Percentiles rank a stretch among this genome's conserved stretches.
Evolutionary conservation across 1,284 basidiomycete species (phyloP).

Genomic region (Trichosporon sp.): DNA sequence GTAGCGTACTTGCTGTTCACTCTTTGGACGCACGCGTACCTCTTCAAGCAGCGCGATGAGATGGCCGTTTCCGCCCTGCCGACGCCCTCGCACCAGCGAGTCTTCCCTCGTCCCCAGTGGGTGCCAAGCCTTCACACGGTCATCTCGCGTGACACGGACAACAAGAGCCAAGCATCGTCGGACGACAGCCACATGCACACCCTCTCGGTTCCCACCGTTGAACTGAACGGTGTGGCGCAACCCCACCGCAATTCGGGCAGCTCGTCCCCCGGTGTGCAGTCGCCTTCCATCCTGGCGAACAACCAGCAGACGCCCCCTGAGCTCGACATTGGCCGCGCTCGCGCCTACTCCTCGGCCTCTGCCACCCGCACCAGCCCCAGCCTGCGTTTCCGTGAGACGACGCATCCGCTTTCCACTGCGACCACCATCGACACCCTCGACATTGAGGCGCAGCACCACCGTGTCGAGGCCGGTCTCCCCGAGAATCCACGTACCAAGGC

Average conservation of each 20-base stretch:
- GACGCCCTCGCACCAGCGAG: conserved; percentile 43
- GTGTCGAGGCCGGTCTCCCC: conserved; percentile 9
- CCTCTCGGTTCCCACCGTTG: conserved; percentile 6
- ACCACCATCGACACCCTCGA: conserved; percentile 21
- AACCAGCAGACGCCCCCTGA: conserved; percentile 8
- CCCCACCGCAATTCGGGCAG: background rate
- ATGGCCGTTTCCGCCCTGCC: conserved; percentile 43
- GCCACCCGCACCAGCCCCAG: conserved; percentile 6
- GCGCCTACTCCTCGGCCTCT: background rate
- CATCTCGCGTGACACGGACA: conserved; percentile 24
- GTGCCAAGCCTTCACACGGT: conserved; percentile 42
- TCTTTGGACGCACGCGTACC: conserved; percentile 65
- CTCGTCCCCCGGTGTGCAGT: background rate
- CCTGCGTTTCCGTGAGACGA: conserved; percentile 10
- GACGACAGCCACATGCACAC: background rate
- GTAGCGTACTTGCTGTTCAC: conserved; percentile 54
- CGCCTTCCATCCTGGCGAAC: conserved; percentile 15
- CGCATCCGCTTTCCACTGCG: conserved; percentile 7
- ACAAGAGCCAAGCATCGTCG: conserved; percentile 2
- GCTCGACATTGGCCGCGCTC: conserved; percentile 6
- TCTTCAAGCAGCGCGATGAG: conserved; percentile 58
- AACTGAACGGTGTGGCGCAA: background rate
- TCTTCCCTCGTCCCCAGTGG: conserved; percentile 56
- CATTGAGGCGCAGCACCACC: conserved; percentile 24
- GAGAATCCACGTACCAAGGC: conserved; percentile 24